A percentile compares a stretch with the other conserved stretches of the same genome.
Conservation (phyloP, 2,329 filamentous ascomycete species). For the Aspergillus costaricaensis region DNA sequence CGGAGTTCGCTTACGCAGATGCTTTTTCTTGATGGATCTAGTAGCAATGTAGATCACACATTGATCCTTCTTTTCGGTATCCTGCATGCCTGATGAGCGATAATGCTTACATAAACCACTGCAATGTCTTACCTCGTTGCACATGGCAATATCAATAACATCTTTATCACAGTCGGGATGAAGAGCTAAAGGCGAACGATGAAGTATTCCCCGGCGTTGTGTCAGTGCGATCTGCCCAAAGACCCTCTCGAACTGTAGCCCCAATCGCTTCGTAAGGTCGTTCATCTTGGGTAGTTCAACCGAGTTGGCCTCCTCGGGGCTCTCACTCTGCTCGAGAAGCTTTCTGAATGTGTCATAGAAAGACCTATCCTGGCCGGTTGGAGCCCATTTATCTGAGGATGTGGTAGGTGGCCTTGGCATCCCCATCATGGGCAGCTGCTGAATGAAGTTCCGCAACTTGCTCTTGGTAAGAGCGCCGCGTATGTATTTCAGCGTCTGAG, state of each 20-base stretch:
- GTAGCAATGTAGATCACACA: conserved; percentile 39
- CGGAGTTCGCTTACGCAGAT: conserved; percentile 30
- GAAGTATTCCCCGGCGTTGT: conserved; percentile 67
- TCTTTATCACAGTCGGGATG: conserved; percentile 41
- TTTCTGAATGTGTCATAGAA: conserved; percentile 52
- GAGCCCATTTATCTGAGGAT: conserved; percentile 46
- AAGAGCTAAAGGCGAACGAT: conserved; percentile 59
- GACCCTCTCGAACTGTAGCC: conserved; percentile 59
- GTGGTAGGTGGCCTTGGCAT: conserved; percentile 38
- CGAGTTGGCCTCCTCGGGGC: conserved; percentile 50
- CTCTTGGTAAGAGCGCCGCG: conserved; percentile 68
- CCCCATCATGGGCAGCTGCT: conserved; percentile 40
- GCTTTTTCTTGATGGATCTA: conserved; percentile 35
- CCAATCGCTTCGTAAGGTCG: conserved; percentile 63
- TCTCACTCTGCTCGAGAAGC: conserved; percentile 55
- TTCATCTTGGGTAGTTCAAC: conserved; percentile 62
- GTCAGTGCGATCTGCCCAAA: conserved; percentile 70
- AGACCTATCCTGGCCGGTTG: conserved; percentile 38
- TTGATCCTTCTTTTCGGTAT: conserved; percentile 24
- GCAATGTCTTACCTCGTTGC: conserved; percentile 44
- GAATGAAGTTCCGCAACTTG: conserved; percentile 62
- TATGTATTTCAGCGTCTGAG: conserved; percentile 75
- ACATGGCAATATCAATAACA: conserved; percentile 61
- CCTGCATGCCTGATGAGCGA: conserved; percentile 22
- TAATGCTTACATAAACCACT: no score